A percentile compares a stretch with the other conserved stretches of the same genome.
These are phyloP conservation scores for Ordospora colligata DNA, from an alignment of 371 early-diverging fungal species.

Conservation along the genomic window DNA sequence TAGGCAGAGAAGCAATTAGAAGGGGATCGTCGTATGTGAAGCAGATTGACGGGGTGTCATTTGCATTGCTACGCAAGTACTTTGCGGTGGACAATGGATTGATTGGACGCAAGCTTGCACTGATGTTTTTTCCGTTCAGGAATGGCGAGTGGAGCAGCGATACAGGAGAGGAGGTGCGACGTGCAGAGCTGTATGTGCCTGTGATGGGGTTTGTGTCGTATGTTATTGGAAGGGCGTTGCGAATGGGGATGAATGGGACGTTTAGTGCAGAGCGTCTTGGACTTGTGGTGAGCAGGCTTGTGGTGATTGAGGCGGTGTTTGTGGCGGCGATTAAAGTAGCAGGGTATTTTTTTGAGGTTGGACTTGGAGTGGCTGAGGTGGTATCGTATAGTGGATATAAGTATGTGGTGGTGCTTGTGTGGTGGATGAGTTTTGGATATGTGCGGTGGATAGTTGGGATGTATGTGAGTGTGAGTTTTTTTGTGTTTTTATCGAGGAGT, in stretches of 20 bases:
- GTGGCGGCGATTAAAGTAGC: constrained; percentile 71
- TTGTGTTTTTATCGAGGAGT: constrained; percentile 53
- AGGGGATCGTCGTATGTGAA: constrained; percentile 77
- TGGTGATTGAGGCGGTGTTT: constrained; percentile 71
- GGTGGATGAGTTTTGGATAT: neutral
- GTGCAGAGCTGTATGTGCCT: constrained; percentile 94
- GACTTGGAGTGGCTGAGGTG: constrained; percentile 73
- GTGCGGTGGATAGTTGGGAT: constrained; percentile 8
- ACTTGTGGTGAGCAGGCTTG: constrained; percentile 71
- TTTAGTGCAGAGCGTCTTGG: constrained; percentile 82
- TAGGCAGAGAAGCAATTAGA: constrained; percentile 75
- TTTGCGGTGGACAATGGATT: constrained; percentile 87
- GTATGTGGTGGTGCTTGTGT: constrained; percentile 64
- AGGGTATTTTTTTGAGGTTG: constrained; percentile 75
- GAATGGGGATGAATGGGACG: constrained; percentile 65
- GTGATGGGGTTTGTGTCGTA: constrained; percentile 85
- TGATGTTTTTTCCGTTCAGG: constrained; percentile 84
- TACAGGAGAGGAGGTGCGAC: constrained; percentile 65
- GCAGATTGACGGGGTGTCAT: constrained; percentile 71
- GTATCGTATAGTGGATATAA: constrained; percentile 85
- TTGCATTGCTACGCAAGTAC: constrained; percentile 75
- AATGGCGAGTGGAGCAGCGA: constrained; percentile 63
- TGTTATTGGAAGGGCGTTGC: constrained; percentile 72
- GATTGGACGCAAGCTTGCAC: constrained; percentile 71
- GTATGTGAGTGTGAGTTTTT: constrained; percentile 46